Base-by-base conservation (phyloP, 768 basidiomycete genomes). In the Holtermannia corniformis region DNA sequence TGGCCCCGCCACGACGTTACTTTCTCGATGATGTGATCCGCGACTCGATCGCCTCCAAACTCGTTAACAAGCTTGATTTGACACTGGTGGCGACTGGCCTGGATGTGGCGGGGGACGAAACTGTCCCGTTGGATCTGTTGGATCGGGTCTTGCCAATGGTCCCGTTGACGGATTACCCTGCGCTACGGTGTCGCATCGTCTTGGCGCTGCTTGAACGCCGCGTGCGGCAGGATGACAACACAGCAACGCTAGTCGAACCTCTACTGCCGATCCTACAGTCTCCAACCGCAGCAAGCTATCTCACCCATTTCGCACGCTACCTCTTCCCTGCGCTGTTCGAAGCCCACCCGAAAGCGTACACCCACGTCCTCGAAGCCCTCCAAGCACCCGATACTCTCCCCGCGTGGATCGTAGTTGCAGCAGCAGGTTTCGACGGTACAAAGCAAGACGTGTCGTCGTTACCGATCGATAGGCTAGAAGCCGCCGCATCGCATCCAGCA, bases 381-480 rank as follows among this genome's bases (percentile, higher is more conserved):
- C 45, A 47, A 25, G 45, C 4, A 21, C 47, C 16, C 14, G 43
- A 11, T 14, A 10, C 5, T 41, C 57, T 67, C 51, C 21, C 64
- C 1, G 51, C 59, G 3, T 68, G 67, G 67, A 50, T 62, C 3
- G 43, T 62, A 3, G 52, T 68, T 4, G 64, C 67, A 22, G 62
- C 67, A 3, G 20, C 60, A 2, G 62, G 61, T 5, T 54, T 68
- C 2, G 51, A 60, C 14, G 37, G 42, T 4, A 56, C 54, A 4
- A 40, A 51, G 0, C n/a, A 64, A 4, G 32, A 40, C 7, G 41
- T 68, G 23, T 40, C 26, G 3, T 54, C 58, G 20, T 32, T 68
- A 10, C 59, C 64, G 11, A 20, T 7, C 24, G 19, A 50, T 16
- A 51, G 49, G 7, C 26, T 68, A 19, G 23, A 53, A 10, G 52